phyloP scores from a whole-genome alignment of 2,329 filamentous ascomycete species.

The Cytospora paraplurivora region DNA sequence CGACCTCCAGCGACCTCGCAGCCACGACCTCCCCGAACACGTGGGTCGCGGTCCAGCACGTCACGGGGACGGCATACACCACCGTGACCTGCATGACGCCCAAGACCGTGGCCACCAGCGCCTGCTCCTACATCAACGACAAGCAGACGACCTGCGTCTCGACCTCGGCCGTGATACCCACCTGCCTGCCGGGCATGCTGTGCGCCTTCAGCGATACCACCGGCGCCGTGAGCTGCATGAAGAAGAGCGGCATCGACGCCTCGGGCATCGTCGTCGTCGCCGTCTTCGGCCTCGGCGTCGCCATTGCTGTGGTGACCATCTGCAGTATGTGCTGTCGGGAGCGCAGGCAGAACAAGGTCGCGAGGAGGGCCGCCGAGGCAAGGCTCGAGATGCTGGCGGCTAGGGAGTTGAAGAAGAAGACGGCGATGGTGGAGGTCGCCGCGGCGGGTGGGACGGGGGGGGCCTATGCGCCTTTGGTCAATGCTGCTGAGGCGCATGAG shows the following conservation, averaged over 20 bases:
- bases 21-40: slow-evolving; percentile 27
- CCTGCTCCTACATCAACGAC: slow-evolving; percentile 43
- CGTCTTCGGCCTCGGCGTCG: slow-evolving; percentile 47
- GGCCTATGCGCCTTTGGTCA: slow-evolving; percentile 8
- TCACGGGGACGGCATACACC: slow-evolving; percentile 33
- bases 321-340: slow-evolving; percentile 57
- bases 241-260: slow-evolving; percentile 43
- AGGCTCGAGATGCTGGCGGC: slow-evolving; percentile 36
- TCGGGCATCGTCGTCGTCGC: slow-evolving; percentile 52
- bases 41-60: slow-evolving; percentile 23
- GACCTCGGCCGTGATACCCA: slow-evolving; percentile 39
- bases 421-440: neutral
- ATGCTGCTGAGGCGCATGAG: neutral
- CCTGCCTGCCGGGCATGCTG: slow-evolving; percentile 47
- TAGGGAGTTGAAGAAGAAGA: neutral
- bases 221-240: slow-evolving; percentile 47
- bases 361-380: slow-evolving; percentile 51
- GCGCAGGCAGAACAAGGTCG: slow-evolving; percentile 46
- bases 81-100: slow-evolving; percentile 42
- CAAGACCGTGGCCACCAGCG: slow-evolving; percentile 38
- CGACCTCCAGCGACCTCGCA: slow-evolving; percentile 18
- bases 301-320: slow-evolving; percentile 43
- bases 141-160: slow-evolving; percentile 43
- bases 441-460: neutral
- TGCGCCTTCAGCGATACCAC: slow-evolving; percentile 48